Conservation (phyloP, 768 basidiomycete genomes). For the Coprinellus micaceus region DNA sequence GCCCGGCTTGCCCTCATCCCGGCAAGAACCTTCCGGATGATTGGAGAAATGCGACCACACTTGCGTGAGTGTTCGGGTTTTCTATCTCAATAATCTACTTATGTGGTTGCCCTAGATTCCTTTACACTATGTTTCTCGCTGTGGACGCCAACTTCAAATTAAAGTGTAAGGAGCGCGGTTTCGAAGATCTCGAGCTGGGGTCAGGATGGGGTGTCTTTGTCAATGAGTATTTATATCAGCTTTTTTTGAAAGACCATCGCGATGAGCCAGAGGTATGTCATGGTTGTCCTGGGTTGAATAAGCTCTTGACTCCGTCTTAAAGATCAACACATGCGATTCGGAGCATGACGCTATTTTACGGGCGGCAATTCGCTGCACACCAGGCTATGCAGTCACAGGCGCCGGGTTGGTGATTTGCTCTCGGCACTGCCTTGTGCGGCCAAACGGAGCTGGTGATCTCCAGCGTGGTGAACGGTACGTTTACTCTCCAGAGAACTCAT, state of each 20-base stretch:
- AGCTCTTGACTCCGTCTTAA: not conserved
- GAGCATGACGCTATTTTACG: constrained; percentile 25
- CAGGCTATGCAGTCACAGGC: constrained; percentile 22
- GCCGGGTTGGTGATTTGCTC: constrained; percentile 22
- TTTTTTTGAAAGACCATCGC: not conserved
- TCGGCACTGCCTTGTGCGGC: constrained; percentile 20
- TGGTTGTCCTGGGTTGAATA: too few species aligned
- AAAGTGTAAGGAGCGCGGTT: not conserved
- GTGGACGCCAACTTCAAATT: constrained; percentile 7
- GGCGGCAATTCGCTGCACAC: constrained; percentile 19
- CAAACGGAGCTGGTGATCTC: constrained; percentile 25
- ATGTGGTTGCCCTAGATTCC: constrained; percentile 11
- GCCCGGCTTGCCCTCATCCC: constrained; percentile 34
- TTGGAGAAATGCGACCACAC: constrained; percentile 8
- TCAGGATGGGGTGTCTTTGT: constrained; percentile 2
- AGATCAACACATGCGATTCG: constrained; percentile 10
- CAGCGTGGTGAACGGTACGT: constrained; percentile 30
- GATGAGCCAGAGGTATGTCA: constrained; percentile 1
- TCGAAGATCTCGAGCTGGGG: constrained; percentile 1
- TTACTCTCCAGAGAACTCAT: too few species aligned
- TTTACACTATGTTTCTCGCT: constrained; percentile 10
- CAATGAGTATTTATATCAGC: not conserved
- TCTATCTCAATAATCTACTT: not conserved
- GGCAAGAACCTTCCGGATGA: constrained; percentile 23
- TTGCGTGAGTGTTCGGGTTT: not conserved